Conservation (phyloP, 129 eudicot species). For the Centaurea solstitialis region DNA sequence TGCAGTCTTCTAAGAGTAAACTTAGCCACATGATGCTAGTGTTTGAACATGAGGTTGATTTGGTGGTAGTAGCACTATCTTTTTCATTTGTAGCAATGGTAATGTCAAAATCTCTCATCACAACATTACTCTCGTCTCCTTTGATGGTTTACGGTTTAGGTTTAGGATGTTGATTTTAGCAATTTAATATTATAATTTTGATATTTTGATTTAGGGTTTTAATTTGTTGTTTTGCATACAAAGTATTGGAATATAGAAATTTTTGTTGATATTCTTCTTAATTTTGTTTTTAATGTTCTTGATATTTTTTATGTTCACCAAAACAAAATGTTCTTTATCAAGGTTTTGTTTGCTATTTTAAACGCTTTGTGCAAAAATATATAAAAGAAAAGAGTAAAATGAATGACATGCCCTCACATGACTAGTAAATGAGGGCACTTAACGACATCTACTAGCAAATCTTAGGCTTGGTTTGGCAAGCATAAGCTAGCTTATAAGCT, state of each 20-base stretch:
- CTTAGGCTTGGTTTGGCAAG: too few species aligned
- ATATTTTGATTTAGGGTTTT: neutral
- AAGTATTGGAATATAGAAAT: neutral
- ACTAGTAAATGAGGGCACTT: neutral
- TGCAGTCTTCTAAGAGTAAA: too few species aligned
- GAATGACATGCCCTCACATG: neutral
- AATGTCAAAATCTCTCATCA: neutral
- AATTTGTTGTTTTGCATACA: neutral
- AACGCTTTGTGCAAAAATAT: too few species aligned
- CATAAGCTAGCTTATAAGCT: too few species aligned
- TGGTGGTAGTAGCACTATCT: neutral
- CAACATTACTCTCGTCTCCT: neutral
- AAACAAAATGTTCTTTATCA: neutral
- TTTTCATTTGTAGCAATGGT: neutral
- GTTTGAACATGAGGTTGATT: neutral
- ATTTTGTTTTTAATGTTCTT: too few species aligned
- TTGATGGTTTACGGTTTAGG: neutral
- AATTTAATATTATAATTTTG: too few species aligned
- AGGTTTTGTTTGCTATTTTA: too few species aligned
- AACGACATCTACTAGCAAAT: neutral
- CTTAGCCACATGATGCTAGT: too few species aligned
- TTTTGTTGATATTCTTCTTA: neutral
- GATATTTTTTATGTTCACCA: neutral
- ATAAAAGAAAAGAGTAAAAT: neutral
- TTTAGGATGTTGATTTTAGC: neutral